These are phyloP conservation scores for Streptanthus diversifolius DNA, from an alignment of 345 rosid species.

Conservation along the genomic window DNA sequence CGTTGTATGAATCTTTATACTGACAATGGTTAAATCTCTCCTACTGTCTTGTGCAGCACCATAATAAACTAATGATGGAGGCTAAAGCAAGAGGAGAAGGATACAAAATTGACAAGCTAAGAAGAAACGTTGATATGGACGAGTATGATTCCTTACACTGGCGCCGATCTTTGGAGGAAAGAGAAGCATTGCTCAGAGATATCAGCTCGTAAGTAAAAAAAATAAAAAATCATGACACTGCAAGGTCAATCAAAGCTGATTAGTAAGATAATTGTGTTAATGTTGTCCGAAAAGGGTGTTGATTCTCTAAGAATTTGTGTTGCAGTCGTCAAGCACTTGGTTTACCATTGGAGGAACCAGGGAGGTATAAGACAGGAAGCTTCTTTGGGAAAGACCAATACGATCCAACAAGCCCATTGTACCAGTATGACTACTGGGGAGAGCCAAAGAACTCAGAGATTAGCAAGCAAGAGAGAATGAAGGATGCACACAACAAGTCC, in stretches of 20 bases:
- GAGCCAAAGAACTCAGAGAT: conserved; percentile 89
- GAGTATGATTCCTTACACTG: conserved; percentile 84
- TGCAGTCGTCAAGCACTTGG: conserved; percentile 79
- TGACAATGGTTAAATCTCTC: conserved; percentile 1
- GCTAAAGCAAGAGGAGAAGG: conserved; percentile 72
- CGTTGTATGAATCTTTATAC: neutral
- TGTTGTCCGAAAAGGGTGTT: neutral
- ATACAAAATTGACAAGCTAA: conserved; percentile 65
- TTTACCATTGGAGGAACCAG: conserved; percentile 92
- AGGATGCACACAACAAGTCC: conserved; percentile 72
- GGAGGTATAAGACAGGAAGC: conserved; percentile 72
- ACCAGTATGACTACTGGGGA: conserved; percentile 89
- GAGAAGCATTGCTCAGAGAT: conserved; percentile 93
- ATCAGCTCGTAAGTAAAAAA: conserved; percentile 67
- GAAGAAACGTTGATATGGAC: conserved; percentile 86
- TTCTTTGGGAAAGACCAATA: conserved; percentile 86
- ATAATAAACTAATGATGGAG: conserved; percentile 62
- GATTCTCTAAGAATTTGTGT: neutral
- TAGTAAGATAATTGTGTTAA: neutral
- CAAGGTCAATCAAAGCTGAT: neutral
- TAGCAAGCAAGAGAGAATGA: conserved; percentile 69
- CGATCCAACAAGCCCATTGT: conserved; percentile 77
- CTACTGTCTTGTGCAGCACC: conserved; percentile 44
- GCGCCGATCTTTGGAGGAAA: conserved; percentile 88
- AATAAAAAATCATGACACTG: neutral